Base-by-base conservation (phyloP, 352 stramenopile species). In the Pythium brachiatum region DNA sequence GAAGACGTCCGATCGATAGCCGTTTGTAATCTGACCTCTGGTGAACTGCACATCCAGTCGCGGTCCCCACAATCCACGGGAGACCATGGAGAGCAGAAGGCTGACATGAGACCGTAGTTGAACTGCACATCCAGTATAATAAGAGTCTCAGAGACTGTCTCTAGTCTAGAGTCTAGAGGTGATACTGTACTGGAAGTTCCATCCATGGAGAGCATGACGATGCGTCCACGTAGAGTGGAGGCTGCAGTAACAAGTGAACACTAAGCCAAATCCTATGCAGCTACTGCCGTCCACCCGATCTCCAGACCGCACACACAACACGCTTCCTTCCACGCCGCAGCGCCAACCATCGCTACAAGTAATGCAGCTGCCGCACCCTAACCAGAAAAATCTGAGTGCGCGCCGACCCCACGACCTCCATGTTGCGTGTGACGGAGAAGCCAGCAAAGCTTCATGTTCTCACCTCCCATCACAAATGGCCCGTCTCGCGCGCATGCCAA, bases 351-450 rank as follows among this genome's bases (percentile, higher is more conserved):
- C 20, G 44, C 21, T 29, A n/a, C n/a, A n/a, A n/a, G n/a, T n/a
- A n/a, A n/a, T n/a, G 44, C 25, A 52, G 25, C 21, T 52, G 44
- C 44, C 44, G 44, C 44, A 52, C 25, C 44, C 25, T 32, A 52
- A 52, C 44, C 44, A 67, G 61, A 68, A 62, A 39, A 57, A 62
- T 68, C 61, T 58, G 54, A 57, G 53, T 61, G 54, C 61, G 59
- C 59, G 32, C 53, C 46, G 54, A 54, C 61, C 50, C 25, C 52
- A 16, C 32, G 13, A 32, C 3, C 16, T 18, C 16, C 27, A 23
- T 26, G 11, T 53, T 56, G 29, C 11, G 25, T n/a, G 53, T 50
- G 36, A 52, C 46, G 60, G 53, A 43, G 61, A 50, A 54, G 53
- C 60, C 41, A 32, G 7, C 15, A 44, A 26, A 48, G 6, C 5